phyloP scores from a whole-genome alignment of 306 rosid species.

The Quercus alba region DNA sequence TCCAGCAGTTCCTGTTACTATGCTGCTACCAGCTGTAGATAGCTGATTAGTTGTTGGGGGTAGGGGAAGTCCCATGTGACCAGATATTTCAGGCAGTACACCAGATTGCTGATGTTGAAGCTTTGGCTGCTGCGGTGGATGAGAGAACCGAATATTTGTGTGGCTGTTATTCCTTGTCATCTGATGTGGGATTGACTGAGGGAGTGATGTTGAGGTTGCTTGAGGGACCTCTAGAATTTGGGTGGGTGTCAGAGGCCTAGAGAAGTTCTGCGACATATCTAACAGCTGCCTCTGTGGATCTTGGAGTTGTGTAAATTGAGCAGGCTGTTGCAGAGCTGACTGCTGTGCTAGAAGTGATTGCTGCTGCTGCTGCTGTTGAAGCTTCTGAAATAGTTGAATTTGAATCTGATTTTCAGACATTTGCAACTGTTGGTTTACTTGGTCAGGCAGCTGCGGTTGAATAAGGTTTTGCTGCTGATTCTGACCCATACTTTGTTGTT shows the following conservation, averaged over 20 bases:
- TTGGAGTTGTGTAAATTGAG: slow-evolving; percentile 61
- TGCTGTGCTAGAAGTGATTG: slow-evolving; percentile 71
- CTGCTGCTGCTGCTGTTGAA: slow-evolving; percentile 48
- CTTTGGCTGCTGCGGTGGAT: slow-evolving; percentile 56
- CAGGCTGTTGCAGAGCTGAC: slow-evolving; percentile 53
- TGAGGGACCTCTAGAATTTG: slow-evolving; percentile 63
- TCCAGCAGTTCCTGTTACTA: slow-evolving; percentile 48
- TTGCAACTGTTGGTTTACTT: slow-evolving; percentile 58
- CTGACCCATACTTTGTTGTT: slow-evolving; percentile 51
- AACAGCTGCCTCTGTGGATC: slow-evolving; percentile 72
- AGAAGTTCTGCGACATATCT: slow-evolving; percentile 59
- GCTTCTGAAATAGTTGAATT: slow-evolving; percentile 69
- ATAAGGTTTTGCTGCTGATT: slow-evolving; percentile 60
- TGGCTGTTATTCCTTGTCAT: slow-evolving; percentile 44
- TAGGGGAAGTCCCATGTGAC: slow-evolving; percentile 44
- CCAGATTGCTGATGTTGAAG: slow-evolving; percentile 66
- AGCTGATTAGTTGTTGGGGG: slow-evolving; percentile 46
- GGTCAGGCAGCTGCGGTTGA: slow-evolving; percentile 55
- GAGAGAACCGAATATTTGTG: slow-evolving; percentile 45
- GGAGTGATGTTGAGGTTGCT: slow-evolving; percentile 34
- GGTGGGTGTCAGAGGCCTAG: slow-evolving; percentile 42
- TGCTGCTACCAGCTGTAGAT: slow-evolving; percentile 45
- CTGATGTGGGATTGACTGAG: slow-evolving; percentile 52
- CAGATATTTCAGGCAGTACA: slow-evolving; percentile 48
- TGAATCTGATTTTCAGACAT: slow-evolving; percentile 73